A percentile compares a stretch with the other conserved stretches of the same genome.
These are phyloP conservation scores for Phaeophleospora eucalypticola DNA, from an alignment of 2,329 filamentous ascomycete genomes.

Conservation along the genomic window DNA sequence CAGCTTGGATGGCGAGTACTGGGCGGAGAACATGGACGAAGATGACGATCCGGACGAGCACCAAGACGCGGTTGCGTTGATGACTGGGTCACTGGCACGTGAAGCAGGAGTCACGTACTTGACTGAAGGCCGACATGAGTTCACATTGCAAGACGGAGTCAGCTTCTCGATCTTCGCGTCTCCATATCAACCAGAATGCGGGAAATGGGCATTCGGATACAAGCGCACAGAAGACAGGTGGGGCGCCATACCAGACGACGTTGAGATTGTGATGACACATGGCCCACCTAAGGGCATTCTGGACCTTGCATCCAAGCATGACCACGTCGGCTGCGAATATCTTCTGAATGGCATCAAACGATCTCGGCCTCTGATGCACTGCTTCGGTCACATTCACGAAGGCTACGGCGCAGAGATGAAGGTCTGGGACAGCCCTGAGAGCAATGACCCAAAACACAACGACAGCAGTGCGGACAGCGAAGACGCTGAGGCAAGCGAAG, in stretches of 20 bases:
- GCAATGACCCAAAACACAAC: not conserved
- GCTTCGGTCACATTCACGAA: constrained; percentile 60
- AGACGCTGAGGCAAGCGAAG: too few species aligned
- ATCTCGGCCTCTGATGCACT: constrained; percentile 50
- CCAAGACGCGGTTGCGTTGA: constrained; percentile 11
- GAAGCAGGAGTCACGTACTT: constrained; percentile 48
- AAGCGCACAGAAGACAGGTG: constrained; percentile 40
- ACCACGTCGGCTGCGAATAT: constrained; percentile 47
- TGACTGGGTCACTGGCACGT: constrained; percentile 30
- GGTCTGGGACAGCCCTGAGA: constrained; percentile 4
- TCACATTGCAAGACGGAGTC: constrained; percentile 44
- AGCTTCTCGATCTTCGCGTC: constrained; percentile 49
- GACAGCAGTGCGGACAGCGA: too few species aligned
- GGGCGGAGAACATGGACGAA: constrained; percentile 33
- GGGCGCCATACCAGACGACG: constrained; percentile 14
- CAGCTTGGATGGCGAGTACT: constrained; percentile 30
- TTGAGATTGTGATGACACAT: constrained; percentile 40
- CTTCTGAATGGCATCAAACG: constrained; percentile 48
- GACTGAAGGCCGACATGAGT: constrained; percentile 48
- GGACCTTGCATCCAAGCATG: constrained; percentile 8
- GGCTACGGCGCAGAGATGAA: constrained; percentile 10
- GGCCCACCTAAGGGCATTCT: constrained; percentile 31
- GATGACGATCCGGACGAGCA: constrained; percentile 26
- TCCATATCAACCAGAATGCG: constrained; percentile 51
- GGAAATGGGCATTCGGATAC: constrained; percentile 53